A percentile compares a stretch with the other conserved stretches of the same genome.
These are phyloP conservation scores for Podospora pseudocomata DNA, from an alignment of 495 filamentous ascomycete genomes.

Conservation along the genomic window DNA sequence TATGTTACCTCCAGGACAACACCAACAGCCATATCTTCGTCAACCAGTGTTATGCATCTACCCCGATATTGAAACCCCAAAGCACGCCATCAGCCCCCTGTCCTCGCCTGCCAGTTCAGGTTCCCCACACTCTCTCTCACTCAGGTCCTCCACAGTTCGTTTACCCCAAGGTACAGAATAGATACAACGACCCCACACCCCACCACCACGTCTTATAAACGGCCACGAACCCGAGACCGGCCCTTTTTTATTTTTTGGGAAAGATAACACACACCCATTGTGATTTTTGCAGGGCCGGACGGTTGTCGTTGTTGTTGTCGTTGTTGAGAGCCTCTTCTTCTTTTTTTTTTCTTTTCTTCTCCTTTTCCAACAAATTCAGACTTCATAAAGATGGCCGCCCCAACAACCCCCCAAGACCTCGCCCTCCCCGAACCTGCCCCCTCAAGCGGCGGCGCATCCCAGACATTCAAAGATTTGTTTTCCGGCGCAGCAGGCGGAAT, in stretches of 20 bases:
- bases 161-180: neutral
- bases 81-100: slow-evolving; percentile 1
- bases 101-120: neutral
- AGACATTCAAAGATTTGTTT: slow-evolving; percentile 86
- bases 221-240: neutral
- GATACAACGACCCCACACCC: neutral
- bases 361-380: neutral
- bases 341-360: neutral
- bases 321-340: neutral
- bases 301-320: neutral
- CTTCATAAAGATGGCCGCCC: neutral
- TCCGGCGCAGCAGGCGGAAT: slow-evolving; percentile 88
- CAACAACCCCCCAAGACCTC: neutral
- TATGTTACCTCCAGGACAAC: neutral
- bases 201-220: neutral
- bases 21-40: neutral
- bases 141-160: neutral
- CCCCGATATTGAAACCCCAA: neutral
- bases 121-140: neutral
- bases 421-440: neutral
- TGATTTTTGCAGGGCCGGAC: neutral
- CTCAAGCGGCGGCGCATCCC: slow-evolving; percentile 9
- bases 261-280: neutral
- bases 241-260: neutral
- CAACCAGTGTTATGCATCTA: neutral